Base-by-base conservation (phyloP, 2,329 filamentous ascomycete genomes). In the Phaeophleospora eucalypticola region DNA sequence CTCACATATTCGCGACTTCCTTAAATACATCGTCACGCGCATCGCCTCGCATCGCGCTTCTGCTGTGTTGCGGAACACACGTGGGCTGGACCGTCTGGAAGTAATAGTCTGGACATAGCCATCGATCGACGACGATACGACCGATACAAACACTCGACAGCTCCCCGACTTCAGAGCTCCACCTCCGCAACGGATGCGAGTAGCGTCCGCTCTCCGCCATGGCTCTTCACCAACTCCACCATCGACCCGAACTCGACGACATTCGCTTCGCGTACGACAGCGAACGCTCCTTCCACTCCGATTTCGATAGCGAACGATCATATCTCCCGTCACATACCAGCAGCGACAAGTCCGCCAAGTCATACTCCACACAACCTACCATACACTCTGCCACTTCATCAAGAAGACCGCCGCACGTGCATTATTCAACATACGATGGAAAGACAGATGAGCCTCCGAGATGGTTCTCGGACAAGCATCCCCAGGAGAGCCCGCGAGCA, bases 401-500 rank as follows among this genome's bases (percentile, higher is more conserved):
- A 16, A 50, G 51, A 36, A 53, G 58, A 48, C 60, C 63, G 1
- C 47, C 51, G 15, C 52, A 58, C 20, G 51, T 53, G 17, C 61
- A 61, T 20, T 46, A 63, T 44, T 54, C 62, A 27, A 61, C 58
- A 4, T 61, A 41, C 41, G 45, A 58, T 36, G 50, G 53, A 33
- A 48, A 53, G 33, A 35, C 56, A 14, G 52, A 60, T 42, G 46
- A 48, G 19, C 37, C 39, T 43, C 38, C 52, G 15, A 57, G 51
- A 34, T 58, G 55, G 45, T 58, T 59, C 38, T 43, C 48, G 15
- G 55, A 61, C 39, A 46, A 54, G 38, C 37, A 52, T 20, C 49
- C 55, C 12, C 43, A 45, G 29, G 51, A 56, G 46, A 75, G 73
- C 56, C 68, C 76, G 2, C 74, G 78, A 37, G 75, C 79, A 19